A percentile compares a stretch with the other conserved stretches of the same genome.
Conservation (phyloP, 257 asterid species). For the Schizonepeta tenuifolia region DNA sequence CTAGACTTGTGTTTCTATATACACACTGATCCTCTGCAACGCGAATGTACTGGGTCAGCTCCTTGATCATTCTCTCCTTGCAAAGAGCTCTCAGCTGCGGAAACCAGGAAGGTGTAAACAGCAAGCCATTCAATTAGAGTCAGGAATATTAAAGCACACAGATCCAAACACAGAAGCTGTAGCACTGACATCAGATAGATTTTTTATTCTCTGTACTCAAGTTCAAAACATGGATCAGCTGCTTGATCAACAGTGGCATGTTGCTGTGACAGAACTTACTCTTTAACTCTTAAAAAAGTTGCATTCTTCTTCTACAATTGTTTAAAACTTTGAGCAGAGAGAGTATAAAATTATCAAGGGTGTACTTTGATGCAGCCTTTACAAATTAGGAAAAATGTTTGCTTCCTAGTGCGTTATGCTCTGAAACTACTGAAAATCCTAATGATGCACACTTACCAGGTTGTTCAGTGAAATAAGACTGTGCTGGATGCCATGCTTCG, state of each 20-base stretch:
- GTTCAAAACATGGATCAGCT: too few relatives aligned
- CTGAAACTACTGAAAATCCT: conserved; percentile 18
- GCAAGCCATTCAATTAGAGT: conserved; percentile 21
- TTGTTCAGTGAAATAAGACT: conserved; percentile 62
- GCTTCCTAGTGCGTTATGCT: background rate
- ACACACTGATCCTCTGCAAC: conserved; percentile 58
- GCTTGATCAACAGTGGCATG: background rate
- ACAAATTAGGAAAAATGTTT: background rate
- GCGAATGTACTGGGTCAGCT: conserved; percentile 57
- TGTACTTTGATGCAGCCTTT: conserved; percentile 9
- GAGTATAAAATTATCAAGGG: background rate
- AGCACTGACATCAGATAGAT: conserved; percentile 18
- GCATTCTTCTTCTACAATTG: background rate
- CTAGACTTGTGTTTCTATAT: conserved; percentile 29
- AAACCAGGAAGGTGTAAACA: conserved; percentile 36
- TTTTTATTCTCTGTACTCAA: background rate
- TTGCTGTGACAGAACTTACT: background rate
- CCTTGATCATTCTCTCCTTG: conserved; percentile 69
- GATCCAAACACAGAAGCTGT: conserved; percentile 10
- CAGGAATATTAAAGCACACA: background rate
- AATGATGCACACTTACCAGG: conserved; percentile 57
- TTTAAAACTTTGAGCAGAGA: conserved; percentile 4
- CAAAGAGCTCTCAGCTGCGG: conserved; percentile 83
- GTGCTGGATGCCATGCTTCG: conserved; percentile 73
- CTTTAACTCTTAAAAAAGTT: background rate